Evolutionary conservation across 306 rosid species (phyloP), one percentile per base, ranked within the genome.

Genomic region (Cucurbita argyrosperma): DNA sequence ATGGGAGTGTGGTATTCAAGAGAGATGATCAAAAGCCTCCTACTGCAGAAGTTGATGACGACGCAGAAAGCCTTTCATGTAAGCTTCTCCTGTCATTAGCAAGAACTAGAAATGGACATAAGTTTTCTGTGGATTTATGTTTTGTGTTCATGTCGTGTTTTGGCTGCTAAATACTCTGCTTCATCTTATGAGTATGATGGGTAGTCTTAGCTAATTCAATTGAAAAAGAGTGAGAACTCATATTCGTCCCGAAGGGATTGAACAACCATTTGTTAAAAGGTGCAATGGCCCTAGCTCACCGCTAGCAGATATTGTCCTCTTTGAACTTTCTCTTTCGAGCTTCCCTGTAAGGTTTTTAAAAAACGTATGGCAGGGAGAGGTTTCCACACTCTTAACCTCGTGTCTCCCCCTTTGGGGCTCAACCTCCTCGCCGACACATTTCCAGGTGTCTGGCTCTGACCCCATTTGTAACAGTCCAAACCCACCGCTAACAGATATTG

Each of bases 61-160:
- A 94, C 74, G 85, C 98, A 1, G 97, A 94, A 79, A 89, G 96
- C 88, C 85, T 94, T 64, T 89, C 97, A 67, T 94, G 98, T 90
- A 86, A 86, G 96, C 70, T 76, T 35, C 71, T 77, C 71, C 74
- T 73, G 6, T 23, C 43, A 43, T 72, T 53, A 56, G 47, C 76
- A 56, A n/a, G 68, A 57, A 45, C 43, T 54, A 46, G 56, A 45
- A 21, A 13, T 16, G 46, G 9, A 21, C 51, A 46, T 43, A 46
- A 67, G 16, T 45, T 43, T 66, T 2, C 15, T 45, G 56, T 9
- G 56, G 56, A 42, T 21, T 19, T 21, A 66, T 19, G 18, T 18
- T 6, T 43, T 67, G 52, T 66, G 54, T 66, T 10, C 54, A 66
- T 10, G 26, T 66, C 5, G 39, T 46, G 55, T 43, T 45, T 4